Evolutionary conservation across 2,329 filamentous ascomycete genomes (phyloP).

Genomic region (Fusarium dimerum): DNA sequence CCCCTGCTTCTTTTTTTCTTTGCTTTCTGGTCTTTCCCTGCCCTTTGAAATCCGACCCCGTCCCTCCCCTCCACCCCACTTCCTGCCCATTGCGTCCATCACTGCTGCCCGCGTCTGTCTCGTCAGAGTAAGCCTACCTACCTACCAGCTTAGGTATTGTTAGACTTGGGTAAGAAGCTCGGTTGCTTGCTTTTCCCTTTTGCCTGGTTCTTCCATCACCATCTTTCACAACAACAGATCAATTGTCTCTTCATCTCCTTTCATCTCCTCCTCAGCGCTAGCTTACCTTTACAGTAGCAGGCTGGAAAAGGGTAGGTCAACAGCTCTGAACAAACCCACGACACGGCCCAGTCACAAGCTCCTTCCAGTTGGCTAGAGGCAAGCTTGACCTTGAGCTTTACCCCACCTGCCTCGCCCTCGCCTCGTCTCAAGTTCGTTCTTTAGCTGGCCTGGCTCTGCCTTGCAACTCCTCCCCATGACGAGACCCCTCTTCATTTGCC

Average conservation of each 20-base stretch:
- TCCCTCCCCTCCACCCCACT: slow-evolving; percentile 15
- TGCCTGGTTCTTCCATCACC: slow-evolving; percentile 2
- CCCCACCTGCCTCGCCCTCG: slow-evolving; percentile 15
- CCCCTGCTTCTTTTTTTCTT: background rate
- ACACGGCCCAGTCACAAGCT: slow-evolving; percentile 1
- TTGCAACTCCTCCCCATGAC: slow-evolving; percentile 19
- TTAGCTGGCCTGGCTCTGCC: background rate
- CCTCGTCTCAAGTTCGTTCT: too few relatives aligned
- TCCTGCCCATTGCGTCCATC: slow-evolving; percentile 23
- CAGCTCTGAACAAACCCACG: slow-evolving; percentile 3
- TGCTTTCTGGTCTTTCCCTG: slow-evolving; percentile 4
- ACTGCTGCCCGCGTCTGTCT: slow-evolving; percentile 3
- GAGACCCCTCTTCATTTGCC: slow-evolving; percentile 17
- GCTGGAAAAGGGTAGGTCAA: background rate
- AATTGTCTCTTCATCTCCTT: background rate
- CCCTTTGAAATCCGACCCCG: slow-evolving; percentile 14
- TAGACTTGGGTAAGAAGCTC: too few relatives aligned
- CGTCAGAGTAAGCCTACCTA: background rate
- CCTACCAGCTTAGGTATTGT: too few relatives aligned
- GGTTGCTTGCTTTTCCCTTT: too few relatives aligned
- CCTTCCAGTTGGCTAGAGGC: background rate
- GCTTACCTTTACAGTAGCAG: slow-evolving; percentile 1
- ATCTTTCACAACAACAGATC: background rate
- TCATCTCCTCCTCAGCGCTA: background rate
- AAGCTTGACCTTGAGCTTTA: slow-evolving; percentile 1